Evolutionary conservation across 768 basidiomycete species (phyloP).

Genomic region (Harrya chromipes): DNA sequence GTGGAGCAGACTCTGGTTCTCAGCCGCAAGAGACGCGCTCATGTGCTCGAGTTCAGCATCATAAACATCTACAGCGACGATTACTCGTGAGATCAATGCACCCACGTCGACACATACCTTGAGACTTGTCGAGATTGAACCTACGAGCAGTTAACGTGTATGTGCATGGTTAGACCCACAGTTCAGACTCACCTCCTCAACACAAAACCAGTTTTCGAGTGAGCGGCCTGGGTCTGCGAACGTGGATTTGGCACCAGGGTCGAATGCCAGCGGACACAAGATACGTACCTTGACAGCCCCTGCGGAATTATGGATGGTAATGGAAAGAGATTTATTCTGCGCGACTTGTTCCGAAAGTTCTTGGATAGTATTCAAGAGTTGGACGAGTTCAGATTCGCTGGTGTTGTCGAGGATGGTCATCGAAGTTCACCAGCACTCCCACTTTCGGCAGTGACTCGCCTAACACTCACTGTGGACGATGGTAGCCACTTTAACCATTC

Average conservation of each 20-base stretch:
- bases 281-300: slow-evolving; percentile 75
- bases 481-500: background rate
- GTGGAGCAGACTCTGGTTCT: slow-evolving; percentile 82
- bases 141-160: slow-evolving; percentile 28
- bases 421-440: slow-evolving; percentile 8
- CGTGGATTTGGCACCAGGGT: background rate
- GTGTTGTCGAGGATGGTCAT: slow-evolving; percentile 56
- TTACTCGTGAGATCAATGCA: background rate
- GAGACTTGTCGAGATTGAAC: slow-evolving; percentile 85
- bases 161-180: background rate
- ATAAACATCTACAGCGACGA: slow-evolving; percentile 67
- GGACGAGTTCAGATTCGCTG: slow-evolving; percentile 57
- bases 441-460: slow-evolving; percentile 8
- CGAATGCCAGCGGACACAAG: background rate
- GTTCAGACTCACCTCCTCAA: slow-evolving; percentile 59
- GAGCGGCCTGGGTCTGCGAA: slow-evolving; percentile 75
- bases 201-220: slow-evolving; percentile 90
- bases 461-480: slow-evolving; percentile 2
- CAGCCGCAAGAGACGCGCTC: slow-evolving; percentile 71
- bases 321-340: slow-evolving; percentile 71
- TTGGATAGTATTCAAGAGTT: slow-evolving; percentile 63
- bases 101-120: slow-evolving; percentile 47
- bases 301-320: slow-evolving; percentile 67
- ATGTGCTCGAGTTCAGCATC: slow-evolving; percentile 87
- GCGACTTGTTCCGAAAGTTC: slow-evolving; percentile 84